Base-by-base conservation (phyloP, 1,139 yeast genomes). In the Blastobotrys aristatus region DNA sequence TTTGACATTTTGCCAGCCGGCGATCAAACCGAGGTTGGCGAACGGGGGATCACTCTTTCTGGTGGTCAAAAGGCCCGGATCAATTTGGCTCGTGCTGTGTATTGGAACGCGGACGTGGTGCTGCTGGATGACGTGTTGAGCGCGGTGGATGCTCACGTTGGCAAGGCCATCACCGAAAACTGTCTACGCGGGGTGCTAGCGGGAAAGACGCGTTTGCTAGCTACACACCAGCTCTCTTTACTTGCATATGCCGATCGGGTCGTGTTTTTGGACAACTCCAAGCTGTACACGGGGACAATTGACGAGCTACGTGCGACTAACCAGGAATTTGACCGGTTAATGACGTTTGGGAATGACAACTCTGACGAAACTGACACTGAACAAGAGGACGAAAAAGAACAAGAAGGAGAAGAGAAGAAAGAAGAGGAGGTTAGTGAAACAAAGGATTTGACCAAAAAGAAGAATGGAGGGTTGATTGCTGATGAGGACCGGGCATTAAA, bases 41-140 rank as follows among this genome's bases (percentile, higher is more conserved):
- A 89, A 64, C 77, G 95, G 57, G 97, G 97, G 55, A 85, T 89
- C 55, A 88, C 94, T 0, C 68, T 89, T 37, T 86, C 96, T 2
- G 97, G 97, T 50, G 97, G 97, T 37, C 97, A 89, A 65, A 89
- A 89, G 67, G 95, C 96, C 0, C 75, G 96, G 60, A 77, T 87
- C 56, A 83, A 82, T 57, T 70, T 89, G 50, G 96, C 96, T 1
- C 76, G 96, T 59, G 85, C 95, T 1, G 89, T 85, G 2, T 89
- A 89, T 64, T 80, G 84, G 36, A 71, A 78, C 49, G 70, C 74
- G 27, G 88, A 84, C 50, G 79, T 84, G 36, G 69, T 86, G 20
- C 65, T 89, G 49, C 70, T 89, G 51, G 97, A 89, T 62, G 97
- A 89, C 66, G 94, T 88, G 5, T 71, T 89, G 50, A 80, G 89